Conservation (phyloP, 176 grass and related monocot genomes). For the Otatea glauca region DNA sequence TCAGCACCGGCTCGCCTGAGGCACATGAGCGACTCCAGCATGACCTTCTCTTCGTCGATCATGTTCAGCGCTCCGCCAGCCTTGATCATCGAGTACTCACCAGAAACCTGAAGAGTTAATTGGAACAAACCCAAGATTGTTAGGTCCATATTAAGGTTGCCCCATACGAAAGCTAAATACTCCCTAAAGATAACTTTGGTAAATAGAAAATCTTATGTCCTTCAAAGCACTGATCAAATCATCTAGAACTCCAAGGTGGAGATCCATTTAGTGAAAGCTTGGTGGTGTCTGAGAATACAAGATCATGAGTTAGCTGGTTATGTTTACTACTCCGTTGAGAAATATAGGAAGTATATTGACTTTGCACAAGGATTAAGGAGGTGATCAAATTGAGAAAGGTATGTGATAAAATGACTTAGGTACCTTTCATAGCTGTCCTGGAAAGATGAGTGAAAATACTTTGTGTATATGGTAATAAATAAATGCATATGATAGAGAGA, state of each 20-base stretch:
- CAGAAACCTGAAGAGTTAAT: slow-evolving; percentile 70
- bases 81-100: slow-evolving; percentile 99
- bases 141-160: not conserved
- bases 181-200: not conserved
- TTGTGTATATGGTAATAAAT: too few relatives aligned
- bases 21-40: slow-evolving; percentile 98
- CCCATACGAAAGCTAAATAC: not conserved
- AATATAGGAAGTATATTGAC: too few relatives aligned
- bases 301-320: not conserved
- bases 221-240: not conserved
- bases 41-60: slow-evolving; percentile 96
- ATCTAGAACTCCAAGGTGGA: not conserved
- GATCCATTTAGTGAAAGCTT: not conserved
- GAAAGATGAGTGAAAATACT: too few relatives aligned
- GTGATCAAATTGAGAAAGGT: too few relatives aligned
- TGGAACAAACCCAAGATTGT: not conserved
- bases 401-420: too few relatives aligned
- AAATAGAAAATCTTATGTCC: not conserved
- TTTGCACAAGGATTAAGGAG: too few relatives aligned
- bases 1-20: slow-evolving; percentile 80
- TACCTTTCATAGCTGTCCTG: too few relatives aligned
- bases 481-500: too few relatives aligned
- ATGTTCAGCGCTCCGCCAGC: slow-evolving; percentile 72
- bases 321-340: not conserved
- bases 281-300: not conserved